phyloP scores from a whole-genome alignment of 306 rosid genomes.

The Cucumis hystrix region DNA sequence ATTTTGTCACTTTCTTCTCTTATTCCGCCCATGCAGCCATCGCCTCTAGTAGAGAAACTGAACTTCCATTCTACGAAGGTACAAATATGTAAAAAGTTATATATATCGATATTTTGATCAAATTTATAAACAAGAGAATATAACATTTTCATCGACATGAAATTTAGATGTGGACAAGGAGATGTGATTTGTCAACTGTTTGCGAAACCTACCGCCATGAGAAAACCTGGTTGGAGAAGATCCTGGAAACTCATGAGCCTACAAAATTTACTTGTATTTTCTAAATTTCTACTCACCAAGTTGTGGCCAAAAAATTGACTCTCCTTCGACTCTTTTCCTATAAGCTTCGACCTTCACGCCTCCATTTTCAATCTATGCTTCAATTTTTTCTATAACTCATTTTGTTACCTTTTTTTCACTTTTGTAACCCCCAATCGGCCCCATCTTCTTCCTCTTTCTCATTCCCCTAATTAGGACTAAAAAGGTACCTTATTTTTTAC shows the following conservation, averaged over 20 bases:
- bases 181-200: not conserved
- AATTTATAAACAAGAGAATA: too few species aligned
- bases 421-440: constrained; percentile 9
- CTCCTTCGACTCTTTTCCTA: constrained; percentile 8
- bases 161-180: not conserved
- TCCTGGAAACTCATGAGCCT: not conserved
- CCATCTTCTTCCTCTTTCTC: constrained; percentile 32
- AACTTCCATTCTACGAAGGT: too few species aligned
- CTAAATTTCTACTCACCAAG: not conserved
- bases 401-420: not conserved
- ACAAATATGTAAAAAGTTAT: too few species aligned
- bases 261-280: not conserved
- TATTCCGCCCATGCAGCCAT: too few species aligned
- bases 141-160: too few species aligned
- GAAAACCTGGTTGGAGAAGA: not conserved
- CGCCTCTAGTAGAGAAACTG: too few species aligned
- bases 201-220: not conserved
- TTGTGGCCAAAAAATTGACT: not conserved
- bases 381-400: constrained; percentile 21
- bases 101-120: too few species aligned
- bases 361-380: constrained; percentile 11
- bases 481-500: too few species aligned
- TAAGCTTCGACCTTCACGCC: not conserved
- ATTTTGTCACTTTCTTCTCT: too few species aligned
- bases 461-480: too few species aligned